These are phyloP conservation scores for Achaetomium macrosporum DNA, from an alignment of 2,329 filamentous ascomycete genomes.

Conservation along the genomic window DNA sequence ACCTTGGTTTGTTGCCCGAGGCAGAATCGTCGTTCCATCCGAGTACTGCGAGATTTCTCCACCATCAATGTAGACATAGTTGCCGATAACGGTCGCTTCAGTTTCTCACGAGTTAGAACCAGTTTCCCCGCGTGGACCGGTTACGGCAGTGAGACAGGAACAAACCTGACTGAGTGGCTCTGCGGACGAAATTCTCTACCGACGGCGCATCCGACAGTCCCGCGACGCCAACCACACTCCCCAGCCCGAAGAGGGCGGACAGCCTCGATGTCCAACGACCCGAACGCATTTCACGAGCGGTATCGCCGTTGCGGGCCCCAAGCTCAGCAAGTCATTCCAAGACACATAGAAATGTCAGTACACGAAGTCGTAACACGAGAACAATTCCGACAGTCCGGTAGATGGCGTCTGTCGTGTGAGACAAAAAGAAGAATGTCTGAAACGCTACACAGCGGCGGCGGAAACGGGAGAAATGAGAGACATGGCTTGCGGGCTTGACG, in stretches of 20 bases:
- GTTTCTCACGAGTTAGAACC: neutral
- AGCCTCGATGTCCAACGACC: neutral
- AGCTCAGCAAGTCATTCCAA: neutral
- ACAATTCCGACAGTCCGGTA: too few relatives aligned
- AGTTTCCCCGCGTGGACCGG: neutral
- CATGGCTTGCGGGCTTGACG: too few relatives aligned
- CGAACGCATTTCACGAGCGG: constrained; percentile 2
- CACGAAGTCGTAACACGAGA: too few relatives aligned
- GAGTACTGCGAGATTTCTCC: constrained; percentile 17
- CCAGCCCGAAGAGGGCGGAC: neutral
- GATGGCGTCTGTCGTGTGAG: too few relatives aligned
- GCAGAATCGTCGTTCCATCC: neutral
- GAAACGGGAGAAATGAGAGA: too few relatives aligned
- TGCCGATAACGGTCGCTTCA: constrained; percentile 17
- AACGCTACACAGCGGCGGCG: too few relatives aligned
- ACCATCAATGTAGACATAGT: constrained; percentile 21
- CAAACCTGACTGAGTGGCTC: constrained; percentile 6
- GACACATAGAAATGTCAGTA: too few relatives aligned
- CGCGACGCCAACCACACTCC: neutral
- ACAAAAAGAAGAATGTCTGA: too few relatives aligned
- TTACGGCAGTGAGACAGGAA: neutral
- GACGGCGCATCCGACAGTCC: constrained; percentile 8
- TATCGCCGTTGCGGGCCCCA: neutral
- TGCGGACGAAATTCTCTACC: constrained; percentile 9
- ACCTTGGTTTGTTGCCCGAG: neutral